phyloP scores from a whole-genome alignment of 495 filamentous ascomycete species.

The Articulospora tetracladia region DNA sequence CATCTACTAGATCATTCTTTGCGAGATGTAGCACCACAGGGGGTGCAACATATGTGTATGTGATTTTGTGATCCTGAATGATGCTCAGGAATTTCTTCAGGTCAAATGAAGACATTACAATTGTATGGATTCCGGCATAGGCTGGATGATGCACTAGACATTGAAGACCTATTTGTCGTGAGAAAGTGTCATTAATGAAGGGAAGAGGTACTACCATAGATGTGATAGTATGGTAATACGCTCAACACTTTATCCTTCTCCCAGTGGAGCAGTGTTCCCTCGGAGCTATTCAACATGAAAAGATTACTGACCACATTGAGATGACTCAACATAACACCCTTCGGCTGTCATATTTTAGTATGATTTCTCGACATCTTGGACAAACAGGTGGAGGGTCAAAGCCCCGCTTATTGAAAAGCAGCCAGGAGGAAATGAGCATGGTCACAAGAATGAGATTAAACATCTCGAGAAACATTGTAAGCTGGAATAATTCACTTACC shows the following conservation, averaged over 20 bases:
- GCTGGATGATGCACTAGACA: slow-evolving; percentile 58
- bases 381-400: too few relatives aligned
- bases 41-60: slow-evolving; percentile 57
- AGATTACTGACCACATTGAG: slow-evolving; percentile 57
- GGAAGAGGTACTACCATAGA: slow-evolving; percentile 35
- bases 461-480: too few relatives aligned
- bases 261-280: slow-evolving; percentile 27
- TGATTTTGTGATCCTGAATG: slow-evolving; percentile 66
- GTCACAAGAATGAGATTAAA: too few relatives aligned
- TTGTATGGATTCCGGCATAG: slow-evolving; percentile 63
- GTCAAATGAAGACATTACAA: slow-evolving; percentile 73
- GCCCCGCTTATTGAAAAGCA: too few relatives aligned
- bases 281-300: slow-evolving; percentile 42
- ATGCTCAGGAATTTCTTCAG: slow-evolving; percentile 65
- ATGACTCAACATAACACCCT: slow-evolving; percentile 1
- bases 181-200: neutral
- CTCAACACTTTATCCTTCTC: slow-evolving; percentile 31
- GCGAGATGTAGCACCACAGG: slow-evolving; percentile 70
- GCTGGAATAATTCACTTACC: slow-evolving; percentile 82
- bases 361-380: too few relatives aligned
- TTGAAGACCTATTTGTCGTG: slow-evolving; percentile 25
- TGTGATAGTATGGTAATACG: slow-evolving; percentile 77
- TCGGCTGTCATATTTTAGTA: neutral
- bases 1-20: slow-evolving; percentile 60
- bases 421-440: too few relatives aligned